Evolutionary conservation across 148 eudicot species (phyloP).

Genomic region (Salicornia ramosissima): DNA sequence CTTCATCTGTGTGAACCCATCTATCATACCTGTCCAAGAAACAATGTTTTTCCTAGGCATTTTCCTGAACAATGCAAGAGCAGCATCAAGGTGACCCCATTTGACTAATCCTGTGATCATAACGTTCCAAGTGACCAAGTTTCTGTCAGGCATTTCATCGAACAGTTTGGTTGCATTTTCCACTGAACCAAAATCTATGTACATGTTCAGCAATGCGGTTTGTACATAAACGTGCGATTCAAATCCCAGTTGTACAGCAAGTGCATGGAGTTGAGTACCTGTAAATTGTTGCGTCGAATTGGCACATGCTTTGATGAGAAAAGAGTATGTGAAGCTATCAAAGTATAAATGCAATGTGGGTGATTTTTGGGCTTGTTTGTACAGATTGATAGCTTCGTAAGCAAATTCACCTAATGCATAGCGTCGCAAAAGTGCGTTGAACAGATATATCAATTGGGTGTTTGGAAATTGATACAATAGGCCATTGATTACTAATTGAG

Average conservation of each 20-base stretch:
- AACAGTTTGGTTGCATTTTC: constrained; percentile 41
- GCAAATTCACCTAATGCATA: constrained; percentile 48
- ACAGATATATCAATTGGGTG: constrained; percentile 18
- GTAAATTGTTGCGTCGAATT: constrained; percentile 10
- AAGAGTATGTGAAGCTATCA: constrained; percentile 58
- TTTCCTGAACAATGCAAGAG: constrained; percentile 39
- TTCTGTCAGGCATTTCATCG: constrained; percentile 64
- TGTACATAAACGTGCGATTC: constrained; percentile 43
- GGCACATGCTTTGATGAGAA: constrained; percentile 49
- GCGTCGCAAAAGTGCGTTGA: constrained; percentile 44
- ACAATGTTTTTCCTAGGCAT: constrained; percentile 51
- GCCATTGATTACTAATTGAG: constrained; percentile 32
- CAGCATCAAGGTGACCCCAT: constrained; percentile 39
- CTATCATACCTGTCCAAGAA: constrained; percentile 71
- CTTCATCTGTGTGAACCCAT: constrained; percentile 43
- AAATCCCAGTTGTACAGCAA: constrained; percentile 35
- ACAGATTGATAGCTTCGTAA: constrained; percentile 42
- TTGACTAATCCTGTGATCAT: constrained; percentile 53
- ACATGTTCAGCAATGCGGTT: constrained; percentile 61
- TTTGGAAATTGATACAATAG: constrained; percentile 15
- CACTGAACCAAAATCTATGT: constrained; percentile 38
- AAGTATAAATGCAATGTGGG: constrained; percentile 17
- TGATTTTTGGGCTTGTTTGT: constrained; percentile 32
- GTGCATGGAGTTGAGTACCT: constrained; percentile 40
- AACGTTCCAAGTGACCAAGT: constrained; percentile 63